These are phyloP conservation scores for Leccinum longicurvipes DNA, from an alignment of 768 basidiomycete species.

Conservation along the genomic window DNA sequence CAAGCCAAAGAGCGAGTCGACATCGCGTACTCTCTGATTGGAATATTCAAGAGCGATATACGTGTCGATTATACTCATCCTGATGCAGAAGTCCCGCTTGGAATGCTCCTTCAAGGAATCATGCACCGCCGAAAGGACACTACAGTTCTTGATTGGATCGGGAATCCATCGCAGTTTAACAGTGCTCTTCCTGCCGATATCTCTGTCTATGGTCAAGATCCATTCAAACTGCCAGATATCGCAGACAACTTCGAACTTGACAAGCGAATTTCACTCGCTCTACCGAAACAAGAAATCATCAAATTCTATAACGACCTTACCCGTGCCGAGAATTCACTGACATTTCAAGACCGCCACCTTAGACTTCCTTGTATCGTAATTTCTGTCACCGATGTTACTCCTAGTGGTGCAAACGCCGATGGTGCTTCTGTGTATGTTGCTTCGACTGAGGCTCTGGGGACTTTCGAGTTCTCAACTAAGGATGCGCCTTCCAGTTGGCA, in stretches of 20 bases:
- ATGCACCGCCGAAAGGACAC: conserved; percentile 11
- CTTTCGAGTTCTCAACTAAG: not conserved
- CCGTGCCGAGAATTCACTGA: not conserved
- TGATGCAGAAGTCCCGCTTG: conserved; percentile 7
- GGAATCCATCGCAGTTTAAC: conserved; percentile 14
- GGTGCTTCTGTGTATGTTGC: not conserved
- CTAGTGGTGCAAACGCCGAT: not conserved
- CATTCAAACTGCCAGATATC: not conserved
- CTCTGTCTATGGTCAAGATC: conserved; percentile 8
- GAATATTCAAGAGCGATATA: conserved; percentile 16
- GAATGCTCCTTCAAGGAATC: conserved; percentile 11
- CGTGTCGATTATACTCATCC: not conserved
- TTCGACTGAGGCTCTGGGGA: not conserved
- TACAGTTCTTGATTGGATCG: conserved; percentile 20
- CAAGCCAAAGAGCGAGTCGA: conserved; percentile 5
- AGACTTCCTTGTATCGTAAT: conserved; percentile 13
- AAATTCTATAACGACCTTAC: not conserved
- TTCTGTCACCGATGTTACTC: not conserved
- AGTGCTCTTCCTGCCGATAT: conserved; percentile 13
- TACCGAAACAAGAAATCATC: not conserved
- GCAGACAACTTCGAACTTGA: not conserved
- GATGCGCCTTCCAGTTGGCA: not conserved
- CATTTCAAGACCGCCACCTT: conserved; percentile 8
- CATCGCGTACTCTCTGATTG: conserved; percentile 14
- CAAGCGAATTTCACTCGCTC: not conserved